These are phyloP conservation scores for Colletotrichum sojae DNA, from an alignment of 2,329 filamentous ascomycete species.

Conservation along the genomic window DNA sequence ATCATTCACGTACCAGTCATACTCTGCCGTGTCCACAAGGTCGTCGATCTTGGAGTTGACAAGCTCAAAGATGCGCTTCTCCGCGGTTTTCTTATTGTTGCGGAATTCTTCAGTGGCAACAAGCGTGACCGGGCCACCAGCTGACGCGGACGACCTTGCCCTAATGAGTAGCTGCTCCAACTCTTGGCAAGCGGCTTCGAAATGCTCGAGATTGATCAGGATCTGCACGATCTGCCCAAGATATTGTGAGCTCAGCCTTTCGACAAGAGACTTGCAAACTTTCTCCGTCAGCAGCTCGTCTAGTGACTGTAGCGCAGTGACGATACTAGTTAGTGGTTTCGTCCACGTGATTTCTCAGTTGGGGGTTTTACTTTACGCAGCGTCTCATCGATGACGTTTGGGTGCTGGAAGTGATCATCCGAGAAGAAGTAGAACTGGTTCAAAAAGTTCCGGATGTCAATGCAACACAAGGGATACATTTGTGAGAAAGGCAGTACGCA, in stretches of 20 bases:
- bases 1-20: slow-evolving; percentile 79
- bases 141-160: slow-evolving; percentile 85
- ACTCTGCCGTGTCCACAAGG: slow-evolving; percentile 95
- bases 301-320: slow-evolving; percentile 71
- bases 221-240: slow-evolving; percentile 98
- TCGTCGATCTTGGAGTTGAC: slow-evolving; percentile 99
- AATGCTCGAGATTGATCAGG: slow-evolving; percentile 96
- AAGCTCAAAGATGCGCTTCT: slow-evolving; percentile 97
- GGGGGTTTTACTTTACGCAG: slow-evolving; percentile 75
- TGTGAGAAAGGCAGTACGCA: slow-evolving; percentile 98
- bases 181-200: slow-evolving; percentile 92
- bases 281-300: slow-evolving; percentile 94
- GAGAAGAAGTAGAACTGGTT: slow-evolving; percentile 99
- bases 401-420: slow-evolving; percentile 94
- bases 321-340: slow-evolving; percentile 1
- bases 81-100: slow-evolving; percentile 93
- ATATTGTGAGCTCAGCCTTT: slow-evolving; percentile 91
- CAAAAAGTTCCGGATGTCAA: slow-evolving; percentile 96
- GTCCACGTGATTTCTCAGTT: neutral
- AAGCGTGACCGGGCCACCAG: slow-evolving; percentile 84
- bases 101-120: slow-evolving; percentile 89
- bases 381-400: slow-evolving; percentile 90
- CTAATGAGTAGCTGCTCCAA: slow-evolving; percentile 88
- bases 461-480: slow-evolving; percentile 99
- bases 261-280: slow-evolving; percentile 91